phyloP scores from a whole-genome alignment of 495 filamentous ascomycete genomes.

The Penicillium herquei region DNA sequence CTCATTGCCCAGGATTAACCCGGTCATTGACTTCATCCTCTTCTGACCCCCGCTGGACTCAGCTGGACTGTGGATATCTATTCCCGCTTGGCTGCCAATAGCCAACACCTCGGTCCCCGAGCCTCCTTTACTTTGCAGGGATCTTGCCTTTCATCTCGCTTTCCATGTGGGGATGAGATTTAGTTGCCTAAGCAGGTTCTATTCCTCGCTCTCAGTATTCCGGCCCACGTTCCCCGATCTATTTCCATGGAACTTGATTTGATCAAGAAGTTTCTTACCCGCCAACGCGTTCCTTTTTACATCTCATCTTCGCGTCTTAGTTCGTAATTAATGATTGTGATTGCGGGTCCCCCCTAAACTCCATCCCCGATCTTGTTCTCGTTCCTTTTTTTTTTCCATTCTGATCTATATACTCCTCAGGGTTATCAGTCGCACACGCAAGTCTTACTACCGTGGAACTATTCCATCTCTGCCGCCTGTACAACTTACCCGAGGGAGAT shows the following conservation, averaged over 20 bases:
- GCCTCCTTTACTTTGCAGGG: slow-evolving; percentile 27
- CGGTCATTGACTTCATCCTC: slow-evolving; percentile 29
- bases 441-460: neutral
- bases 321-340: neutral
- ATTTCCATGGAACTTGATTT: slow-evolving; percentile 16
- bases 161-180: slow-evolving; percentile 24
- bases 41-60: slow-evolving; percentile 1
- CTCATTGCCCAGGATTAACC: slow-evolving; percentile 22
- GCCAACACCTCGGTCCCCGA: slow-evolving; percentile 11
- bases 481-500: slow-evolving; percentile 12
- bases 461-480: slow-evolving; percentile 12
- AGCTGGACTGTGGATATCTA: slow-evolving; percentile 18
- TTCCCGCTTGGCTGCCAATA: slow-evolving; percentile 5
- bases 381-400: neutral
- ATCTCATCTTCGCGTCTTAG: neutral
- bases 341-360: neutral
- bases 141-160: slow-evolving; percentile 12
- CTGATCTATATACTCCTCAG: neutral
- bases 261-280: neutral
- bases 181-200: slow-evolving; percentile 29
- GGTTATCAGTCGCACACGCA: slow-evolving; percentile 9
- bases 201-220: too few species aligned
- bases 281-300: neutral
- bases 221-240: slow-evolving; percentile 19
- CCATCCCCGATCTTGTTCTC: neutral